Conservation (phyloP, 805 yeast species). For the Jamesozyma spencerorum region DNA sequence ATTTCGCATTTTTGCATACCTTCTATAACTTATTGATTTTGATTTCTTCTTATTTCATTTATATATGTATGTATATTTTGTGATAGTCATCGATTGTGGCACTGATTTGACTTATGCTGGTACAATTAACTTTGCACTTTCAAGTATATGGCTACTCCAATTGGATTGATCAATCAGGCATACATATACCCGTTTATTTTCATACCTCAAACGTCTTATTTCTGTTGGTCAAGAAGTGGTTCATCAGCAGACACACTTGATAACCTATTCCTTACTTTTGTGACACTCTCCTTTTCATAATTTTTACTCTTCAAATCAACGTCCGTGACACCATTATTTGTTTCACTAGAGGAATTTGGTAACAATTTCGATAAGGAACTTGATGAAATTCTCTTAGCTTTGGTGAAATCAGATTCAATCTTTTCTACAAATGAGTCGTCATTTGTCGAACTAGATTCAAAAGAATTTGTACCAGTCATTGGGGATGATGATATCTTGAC, state of each 20-base stretch:
- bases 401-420: too few species aligned
- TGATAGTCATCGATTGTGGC: too few species aligned
- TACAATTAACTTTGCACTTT: too few species aligned
- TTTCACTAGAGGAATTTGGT: neutral
- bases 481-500: slow-evolving; percentile 27
- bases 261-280: slow-evolving; percentile 1
- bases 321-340: neutral
- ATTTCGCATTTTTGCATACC: slow-evolving; percentile 1
- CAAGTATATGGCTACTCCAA: too few species aligned
- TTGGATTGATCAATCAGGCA: too few species aligned
- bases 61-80: neutral
- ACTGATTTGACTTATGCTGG: too few species aligned
- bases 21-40: neutral
- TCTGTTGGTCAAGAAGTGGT: neutral
- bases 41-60: neutral
- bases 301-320: neutral
- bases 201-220: neutral
- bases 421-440: too few species aligned
- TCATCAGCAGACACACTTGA: neutral
- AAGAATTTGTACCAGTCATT: too few species aligned
- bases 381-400: too few species aligned
- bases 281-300: slow-evolving; percentile 2
- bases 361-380: neutral
- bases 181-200: too few species aligned
- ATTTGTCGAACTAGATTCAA: too few species aligned